These are phyloP conservation scores for Apiospora hydei DNA, from an alignment of 2,329 filamentous ascomycete species.

Conservation along the genomic window DNA sequence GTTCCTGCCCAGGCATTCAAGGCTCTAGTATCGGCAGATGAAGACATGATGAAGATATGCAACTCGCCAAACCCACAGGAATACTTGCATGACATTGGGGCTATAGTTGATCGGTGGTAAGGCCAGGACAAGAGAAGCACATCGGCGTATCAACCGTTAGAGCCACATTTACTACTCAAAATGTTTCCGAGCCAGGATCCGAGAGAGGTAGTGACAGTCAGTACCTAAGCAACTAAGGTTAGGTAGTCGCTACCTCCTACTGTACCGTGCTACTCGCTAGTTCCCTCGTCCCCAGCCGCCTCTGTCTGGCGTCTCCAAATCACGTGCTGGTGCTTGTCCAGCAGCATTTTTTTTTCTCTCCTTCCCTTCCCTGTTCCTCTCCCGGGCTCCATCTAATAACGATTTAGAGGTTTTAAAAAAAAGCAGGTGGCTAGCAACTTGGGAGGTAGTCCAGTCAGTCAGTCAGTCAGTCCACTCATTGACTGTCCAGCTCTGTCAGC, in stretches of 20 bases:
- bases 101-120: neutral
- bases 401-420: neutral
- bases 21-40: neutral
- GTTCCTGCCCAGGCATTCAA: neutral
- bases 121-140: neutral
- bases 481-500: slow-evolving; percentile 14
- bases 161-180: slow-evolving; percentile 5
- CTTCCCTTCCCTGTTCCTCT: slow-evolving; percentile 1
- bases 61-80: neutral
- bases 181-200: slow-evolving; percentile 12
- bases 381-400: slow-evolving; percentile 13
- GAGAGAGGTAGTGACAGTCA: neutral
- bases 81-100: neutral
- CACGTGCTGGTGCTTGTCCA: slow-evolving; percentile 5
- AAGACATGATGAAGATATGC: slow-evolving; percentile 11
- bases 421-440: slow-evolving; percentile 16
- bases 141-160: neutral
- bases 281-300: neutral
- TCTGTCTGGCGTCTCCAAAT: neutral
- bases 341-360: neutral
- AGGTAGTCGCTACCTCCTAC: no score
- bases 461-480: neutral
- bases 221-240: no score
- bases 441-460: neutral
- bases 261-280: neutral